Base-by-base conservation (phyloP, 257 asterid genomes). In the Salvia splendens region DNA sequence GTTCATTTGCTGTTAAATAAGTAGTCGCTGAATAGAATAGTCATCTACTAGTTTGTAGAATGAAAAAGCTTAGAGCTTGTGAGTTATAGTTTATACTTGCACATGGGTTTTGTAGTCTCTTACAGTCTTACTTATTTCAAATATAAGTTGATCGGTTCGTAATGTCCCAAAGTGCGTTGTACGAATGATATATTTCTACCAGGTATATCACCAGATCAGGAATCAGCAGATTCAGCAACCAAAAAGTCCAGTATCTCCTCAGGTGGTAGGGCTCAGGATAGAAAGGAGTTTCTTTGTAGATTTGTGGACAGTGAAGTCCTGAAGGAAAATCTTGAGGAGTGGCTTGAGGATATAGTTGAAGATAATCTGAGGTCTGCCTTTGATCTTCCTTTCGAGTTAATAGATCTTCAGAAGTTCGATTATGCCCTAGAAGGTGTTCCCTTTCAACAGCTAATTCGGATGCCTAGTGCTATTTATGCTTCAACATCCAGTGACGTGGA, bases 321-420 rank as follows among this genome's bases (percentile, higher is more conserved):
- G 72, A 77, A 75, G 51, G 82, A 70, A 67, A 78, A 78, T 77
- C 87, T 94, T 50, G 69, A 61, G 17, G 50, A 71, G 51, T 91
- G 97, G 97, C 75, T 84, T 40, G 84, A 85, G 59, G 87, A 88
- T 50, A 56, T 82, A 48, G 76, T 73, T 61, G 81, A 76, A 77
- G 67, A 75, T 57, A 74, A 55, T 53, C 64, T 38, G 12, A 58
- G 67, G 3, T 73, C 81, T 61, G 61, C 75, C 36, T 86, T 87
- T 75, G 91, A 85, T 60, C 83, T 83, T 57, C 99, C 97, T 72
- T 94, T 94, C 61, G 96, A 94, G 86, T 79, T 87, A 77, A 82
- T 94, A 66, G 99, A 94, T 73, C 91, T 94, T 77, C 97, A 91
- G 54, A 88, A 94, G 78, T 94, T 91, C 60, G 99, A 94, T 75